A percentile compares a stretch with the other conserved stretches of the same genome.
Conservation (phyloP, 2,329 filamentous ascomycete genomes). For the Cladophialophora bantiana region DNA sequence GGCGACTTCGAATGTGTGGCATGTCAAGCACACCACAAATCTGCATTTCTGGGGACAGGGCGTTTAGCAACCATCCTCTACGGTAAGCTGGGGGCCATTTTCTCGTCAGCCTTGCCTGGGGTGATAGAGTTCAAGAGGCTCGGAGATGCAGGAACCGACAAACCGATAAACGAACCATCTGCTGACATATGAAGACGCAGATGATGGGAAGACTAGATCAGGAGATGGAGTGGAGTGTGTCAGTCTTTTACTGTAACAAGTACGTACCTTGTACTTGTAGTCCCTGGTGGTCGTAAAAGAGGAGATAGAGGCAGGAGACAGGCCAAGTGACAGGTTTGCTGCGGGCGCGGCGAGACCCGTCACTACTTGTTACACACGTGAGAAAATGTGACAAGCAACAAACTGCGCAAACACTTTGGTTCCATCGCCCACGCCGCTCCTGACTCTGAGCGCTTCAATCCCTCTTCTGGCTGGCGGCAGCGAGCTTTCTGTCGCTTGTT, state of each 20-base stretch:
- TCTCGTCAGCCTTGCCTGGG: neutral
- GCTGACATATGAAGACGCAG: neutral
- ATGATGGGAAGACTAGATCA: neutral
- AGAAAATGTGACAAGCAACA: neutral
- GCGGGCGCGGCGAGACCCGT: too few relatives aligned
- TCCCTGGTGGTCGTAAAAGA: too few relatives aligned
- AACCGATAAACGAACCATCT: neutral
- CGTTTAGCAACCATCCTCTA: neutral
- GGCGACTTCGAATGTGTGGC: neutral
- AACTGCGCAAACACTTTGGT: neutral
- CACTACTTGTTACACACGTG: too few relatives aligned
- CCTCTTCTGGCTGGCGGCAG: constrained; percentile 29
- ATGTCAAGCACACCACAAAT: neutral
- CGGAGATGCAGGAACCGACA: neutral
- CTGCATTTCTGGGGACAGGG: neutral
- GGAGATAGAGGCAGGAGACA: too few relatives aligned
- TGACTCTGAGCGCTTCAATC: constrained; percentile 22
- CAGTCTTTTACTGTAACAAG: neutral
- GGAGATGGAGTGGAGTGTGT: neutral
- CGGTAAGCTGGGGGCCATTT: neutral
- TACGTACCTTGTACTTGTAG: neutral
- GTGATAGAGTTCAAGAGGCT: neutral
- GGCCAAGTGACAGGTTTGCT: too few relatives aligned
- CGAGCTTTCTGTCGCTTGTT: constrained; percentile 30
- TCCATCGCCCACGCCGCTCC: constrained; percentile 4